Percentiles rank a stretch among this genome's conserved stretches.
These are phyloP conservation scores for Phytopythium mirpurense DNA, from an alignment of 352 stramenopile genomes.

Conservation along the genomic window DNA sequence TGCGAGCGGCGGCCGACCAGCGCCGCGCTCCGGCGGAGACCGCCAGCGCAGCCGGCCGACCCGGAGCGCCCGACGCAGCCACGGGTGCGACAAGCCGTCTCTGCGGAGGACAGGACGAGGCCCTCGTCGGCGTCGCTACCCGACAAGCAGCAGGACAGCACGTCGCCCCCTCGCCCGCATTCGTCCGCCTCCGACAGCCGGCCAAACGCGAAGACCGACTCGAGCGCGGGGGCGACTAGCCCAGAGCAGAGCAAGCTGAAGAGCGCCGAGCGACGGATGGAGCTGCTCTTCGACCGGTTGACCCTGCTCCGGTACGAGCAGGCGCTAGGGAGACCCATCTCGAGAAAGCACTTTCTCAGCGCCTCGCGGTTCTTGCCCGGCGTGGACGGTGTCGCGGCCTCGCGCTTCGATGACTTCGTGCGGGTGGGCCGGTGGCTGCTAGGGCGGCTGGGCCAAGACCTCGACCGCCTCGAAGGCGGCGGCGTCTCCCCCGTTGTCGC, in stretches of 20 bases:
- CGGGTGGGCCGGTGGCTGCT: slow-evolving; percentile 42
- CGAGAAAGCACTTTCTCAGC: slow-evolving; percentile 39
- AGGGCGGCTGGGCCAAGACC: slow-evolving; percentile 18
- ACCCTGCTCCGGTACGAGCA: slow-evolving; percentile 44
- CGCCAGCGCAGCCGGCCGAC: background rate
- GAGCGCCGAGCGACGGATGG: slow-evolving; percentile 43
- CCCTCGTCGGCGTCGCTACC: slow-evolving; percentile 12
- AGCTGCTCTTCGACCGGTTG: slow-evolving; percentile 66
- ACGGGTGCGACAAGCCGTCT: background rate
- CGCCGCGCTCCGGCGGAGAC: slow-evolving; percentile 18
- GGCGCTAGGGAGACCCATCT: slow-evolving; percentile 34
- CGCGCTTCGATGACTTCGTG: slow-evolving; percentile 46
- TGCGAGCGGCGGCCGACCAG: slow-evolving; percentile 37
- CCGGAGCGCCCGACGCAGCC: too few species aligned
- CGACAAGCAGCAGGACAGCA: slow-evolving; percentile 19
- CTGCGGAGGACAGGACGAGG: background rate
- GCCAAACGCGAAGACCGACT: slow-evolving; percentile 1
- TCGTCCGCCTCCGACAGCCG: slow-evolving; percentile 24
- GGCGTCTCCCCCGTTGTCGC: slow-evolving; percentile 18
- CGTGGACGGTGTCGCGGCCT: slow-evolving; percentile 17
- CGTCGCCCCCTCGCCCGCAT: slow-evolving; percentile 21
- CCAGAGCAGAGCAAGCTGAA: slow-evolving; percentile 25
- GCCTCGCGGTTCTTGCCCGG: slow-evolving; percentile 14
- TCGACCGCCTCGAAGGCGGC: slow-evolving; percentile 12
- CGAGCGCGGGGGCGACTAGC: background rate